phyloP scores from a whole-genome alignment of 306 rosid genomes.

The Calophaca sinica region DNA sequence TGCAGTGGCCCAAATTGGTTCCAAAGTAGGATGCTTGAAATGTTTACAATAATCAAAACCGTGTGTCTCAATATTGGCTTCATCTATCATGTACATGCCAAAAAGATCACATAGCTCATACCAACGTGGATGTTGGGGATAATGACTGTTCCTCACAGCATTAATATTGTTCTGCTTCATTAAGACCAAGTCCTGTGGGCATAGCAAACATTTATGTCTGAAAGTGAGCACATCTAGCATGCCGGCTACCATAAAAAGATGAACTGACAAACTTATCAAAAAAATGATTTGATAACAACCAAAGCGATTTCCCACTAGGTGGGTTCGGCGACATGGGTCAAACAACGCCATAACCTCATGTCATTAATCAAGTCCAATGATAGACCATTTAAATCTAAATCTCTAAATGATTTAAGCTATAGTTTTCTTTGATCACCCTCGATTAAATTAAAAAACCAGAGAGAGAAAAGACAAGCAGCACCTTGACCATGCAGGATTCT shows the following conservation, averaged over 20 bases:
- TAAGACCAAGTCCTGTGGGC: slow-evolving; percentile 79
- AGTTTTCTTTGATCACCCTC: not conserved
- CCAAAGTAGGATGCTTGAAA: slow-evolving; percentile 87
- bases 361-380: not conserved
- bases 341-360: not conserved
- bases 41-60: slow-evolving; percentile 74
- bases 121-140: slow-evolving; percentile 99
- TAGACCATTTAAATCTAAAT: not conserved
- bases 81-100: slow-evolving; percentile 98
- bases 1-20: slow-evolving; percentile 91
- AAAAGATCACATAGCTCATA: slow-evolving; percentile 91
- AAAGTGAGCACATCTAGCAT: slow-evolving; percentile 6
- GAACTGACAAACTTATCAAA: slow-evolving; percentile 15
- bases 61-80: slow-evolving; percentile 97
- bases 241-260: slow-evolving; percentile 1
- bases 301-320: not conserved
- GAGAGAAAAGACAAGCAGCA: slow-evolving; percentile 39
- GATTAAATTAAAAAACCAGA: not conserved
- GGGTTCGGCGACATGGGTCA: not conserved
- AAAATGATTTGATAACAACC: not conserved
- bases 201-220: slow-evolving; percentile 35
- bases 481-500: slow-evolving; percentile 96
- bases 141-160: slow-evolving; percentile 98
- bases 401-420: not conserved
- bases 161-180: slow-evolving; percentile 94